These are phyloP conservation scores for Neurospora sp. DNA, from an alignment of 495 filamentous ascomycete genomes.

Conservation along the genomic window DNA sequence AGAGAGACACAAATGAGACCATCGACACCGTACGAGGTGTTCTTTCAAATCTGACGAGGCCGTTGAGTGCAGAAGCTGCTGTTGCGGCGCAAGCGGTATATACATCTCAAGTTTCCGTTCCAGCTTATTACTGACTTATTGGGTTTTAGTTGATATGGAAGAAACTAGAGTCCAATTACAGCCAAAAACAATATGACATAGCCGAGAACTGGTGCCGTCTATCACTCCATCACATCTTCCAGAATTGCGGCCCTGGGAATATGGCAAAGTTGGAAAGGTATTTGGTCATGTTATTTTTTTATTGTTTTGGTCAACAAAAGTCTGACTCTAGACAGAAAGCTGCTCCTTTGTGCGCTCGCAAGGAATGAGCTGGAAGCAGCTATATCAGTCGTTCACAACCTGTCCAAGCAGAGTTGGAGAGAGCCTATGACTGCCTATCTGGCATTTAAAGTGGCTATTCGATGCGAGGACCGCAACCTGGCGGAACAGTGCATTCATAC, in stretches of 20 bases:
- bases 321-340: constrained; percentile 44
- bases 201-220: constrained; percentile 65
- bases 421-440: constrained; percentile 61
- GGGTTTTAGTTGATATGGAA: constrained; percentile 66
- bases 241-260: constrained; percentile 52
- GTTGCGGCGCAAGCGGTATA: constrained; percentile 63
- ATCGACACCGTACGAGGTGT: constrained; percentile 12
- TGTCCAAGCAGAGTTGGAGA: constrained; percentile 47
- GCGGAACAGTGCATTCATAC: constrained; percentile 47
- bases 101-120: not conserved
- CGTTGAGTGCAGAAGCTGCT: constrained; percentile 46
- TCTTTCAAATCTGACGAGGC: constrained; percentile 15
- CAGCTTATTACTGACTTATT: not conserved
- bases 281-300: not conserved
- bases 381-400: constrained; percentile 43
- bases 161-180: constrained; percentile 48
- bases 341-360: constrained; percentile 55
- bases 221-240: constrained; percentile 55
- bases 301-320: not conserved
- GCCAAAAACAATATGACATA: constrained; percentile 38
- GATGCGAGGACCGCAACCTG: constrained; percentile 44
- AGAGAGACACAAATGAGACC: constrained; percentile 17
- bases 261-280: constrained; percentile 54
- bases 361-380: constrained; percentile 44
- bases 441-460: constrained; percentile 63